Base-by-base conservation (phyloP, 139 green algal genomes). In the Chlamydomonas sp. region DNA sequence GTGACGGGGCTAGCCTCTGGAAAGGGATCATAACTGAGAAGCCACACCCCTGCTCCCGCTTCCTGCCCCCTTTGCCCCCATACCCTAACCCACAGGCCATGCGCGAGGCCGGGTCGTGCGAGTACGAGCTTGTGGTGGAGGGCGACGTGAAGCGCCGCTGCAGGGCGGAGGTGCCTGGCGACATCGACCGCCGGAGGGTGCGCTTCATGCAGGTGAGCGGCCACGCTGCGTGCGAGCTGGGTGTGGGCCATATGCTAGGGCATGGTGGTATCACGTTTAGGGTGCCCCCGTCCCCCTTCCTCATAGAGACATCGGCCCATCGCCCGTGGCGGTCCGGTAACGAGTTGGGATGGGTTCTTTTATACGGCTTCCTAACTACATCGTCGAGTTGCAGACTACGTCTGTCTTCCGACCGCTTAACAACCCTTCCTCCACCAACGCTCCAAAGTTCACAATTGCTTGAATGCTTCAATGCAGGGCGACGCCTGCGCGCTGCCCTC, bases 91-190 rank as follows among this genome's bases (percentile, higher is more conserved):
- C 75, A 58, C 71, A 92, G 89, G 67, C 71, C 31, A 93, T 97
- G 92, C 93, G 96, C 82, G 75, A 83, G 8, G 31, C 91, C 6
- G 91, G 93, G 4, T 86, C 77, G 59, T 82, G 94, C 73, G 77
- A 90, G 16, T 98, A 96, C 79, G 85, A 84, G 9, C 72, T 90
- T 0, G 85, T 91, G 68, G 87, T 96, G 59, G 96, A 98, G 90
- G 95, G 92, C 2, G 95, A 97, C 68, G 87, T 98, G 68, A 93
- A 80, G 58, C 63, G 80, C 4, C 67, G 5, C 7, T 81, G 60
- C 71, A 61, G 66, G 57, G 89, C 83, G 6, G 76, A 66, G 1
- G 87, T 92, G 61, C 85, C 90, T 2, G 84, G 90, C 0, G 93
- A 94, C 64, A 92, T 97, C 63, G 92, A 97, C 73, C 82, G 91